These are phyloP conservation scores for Jatropha curcas DNA, from an alignment of 345 rosid genomes.

Conservation along the genomic window DNA sequence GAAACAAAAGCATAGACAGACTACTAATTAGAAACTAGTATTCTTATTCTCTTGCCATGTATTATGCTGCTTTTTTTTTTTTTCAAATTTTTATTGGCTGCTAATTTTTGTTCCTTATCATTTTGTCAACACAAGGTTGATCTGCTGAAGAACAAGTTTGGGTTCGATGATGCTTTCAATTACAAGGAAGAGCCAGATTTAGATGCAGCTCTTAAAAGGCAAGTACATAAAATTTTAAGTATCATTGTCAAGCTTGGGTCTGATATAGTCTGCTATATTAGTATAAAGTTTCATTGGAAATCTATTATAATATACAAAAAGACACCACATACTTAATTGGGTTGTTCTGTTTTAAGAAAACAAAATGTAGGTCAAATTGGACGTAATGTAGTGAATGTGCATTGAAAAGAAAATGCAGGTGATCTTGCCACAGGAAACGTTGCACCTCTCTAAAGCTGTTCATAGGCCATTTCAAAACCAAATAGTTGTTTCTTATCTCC, in stretches of 20 bases:
- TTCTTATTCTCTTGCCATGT: background rate
- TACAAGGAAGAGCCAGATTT: conserved; percentile 28
- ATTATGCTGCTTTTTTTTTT: background rate
- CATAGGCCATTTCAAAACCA: background rate
- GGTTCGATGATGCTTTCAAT: conserved; percentile 25
- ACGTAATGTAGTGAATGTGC: background rate
- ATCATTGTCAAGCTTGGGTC: background rate
- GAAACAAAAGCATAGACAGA: background rate
- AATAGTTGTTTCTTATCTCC: conserved; percentile 30
- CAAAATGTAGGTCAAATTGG: background rate
- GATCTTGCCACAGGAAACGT: background rate
- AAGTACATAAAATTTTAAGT: background rate
- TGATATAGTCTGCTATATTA: background rate
- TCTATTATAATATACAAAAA: background rate
- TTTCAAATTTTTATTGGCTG: too few species aligned
- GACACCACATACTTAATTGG: background rate
- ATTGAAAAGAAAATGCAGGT: background rate
- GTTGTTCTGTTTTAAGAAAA: background rate
- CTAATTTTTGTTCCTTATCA: background rate
- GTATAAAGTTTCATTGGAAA: background rate
- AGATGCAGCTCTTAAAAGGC: conserved; percentile 27
- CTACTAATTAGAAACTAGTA: background rate
- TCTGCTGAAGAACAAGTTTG: conserved; percentile 20
- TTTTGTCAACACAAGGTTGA: conserved; percentile 20
- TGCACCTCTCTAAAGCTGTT: background rate